Evolutionary conservation across 306 rosid species (phyloP).

Genomic region (Glycine latifolia): DNA sequence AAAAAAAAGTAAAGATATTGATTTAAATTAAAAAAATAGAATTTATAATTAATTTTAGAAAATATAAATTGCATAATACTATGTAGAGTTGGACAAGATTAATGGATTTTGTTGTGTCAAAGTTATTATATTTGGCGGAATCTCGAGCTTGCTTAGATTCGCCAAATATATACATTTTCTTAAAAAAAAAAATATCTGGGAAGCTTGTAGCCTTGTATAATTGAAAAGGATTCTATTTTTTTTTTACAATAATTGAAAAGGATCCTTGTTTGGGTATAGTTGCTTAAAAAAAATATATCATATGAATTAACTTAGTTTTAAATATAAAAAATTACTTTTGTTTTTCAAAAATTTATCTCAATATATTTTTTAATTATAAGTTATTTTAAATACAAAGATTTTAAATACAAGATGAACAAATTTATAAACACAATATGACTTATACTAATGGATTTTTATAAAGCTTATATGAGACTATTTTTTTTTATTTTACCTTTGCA

Average conservation of each 20-base stretch:
- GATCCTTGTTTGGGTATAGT: no score
- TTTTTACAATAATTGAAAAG: no score
- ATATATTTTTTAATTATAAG: neutral
- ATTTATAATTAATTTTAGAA: neutral
- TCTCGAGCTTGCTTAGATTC: no score
- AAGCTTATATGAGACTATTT: no score
- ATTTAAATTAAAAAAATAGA: neutral
- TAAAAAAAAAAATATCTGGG: no score
- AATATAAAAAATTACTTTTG: neutral
- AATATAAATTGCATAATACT: neutral
- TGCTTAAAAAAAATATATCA: neutral
- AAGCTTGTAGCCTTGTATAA: no score
- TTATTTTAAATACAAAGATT: neutral
- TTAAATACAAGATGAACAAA: neutral
- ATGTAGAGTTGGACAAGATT: neutral
- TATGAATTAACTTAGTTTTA: neutral
- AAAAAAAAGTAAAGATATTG: neutral
- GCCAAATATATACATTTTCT: no score
- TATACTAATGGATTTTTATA: neutral
- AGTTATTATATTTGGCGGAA: no score
- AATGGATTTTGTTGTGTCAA: no score
- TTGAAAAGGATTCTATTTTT: no score
- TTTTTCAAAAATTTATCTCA: neutral
- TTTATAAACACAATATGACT: neutral
- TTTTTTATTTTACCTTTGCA: neutral